Conservation (phyloP, 805 yeast species). For the Starmerella davenportii region DNA sequence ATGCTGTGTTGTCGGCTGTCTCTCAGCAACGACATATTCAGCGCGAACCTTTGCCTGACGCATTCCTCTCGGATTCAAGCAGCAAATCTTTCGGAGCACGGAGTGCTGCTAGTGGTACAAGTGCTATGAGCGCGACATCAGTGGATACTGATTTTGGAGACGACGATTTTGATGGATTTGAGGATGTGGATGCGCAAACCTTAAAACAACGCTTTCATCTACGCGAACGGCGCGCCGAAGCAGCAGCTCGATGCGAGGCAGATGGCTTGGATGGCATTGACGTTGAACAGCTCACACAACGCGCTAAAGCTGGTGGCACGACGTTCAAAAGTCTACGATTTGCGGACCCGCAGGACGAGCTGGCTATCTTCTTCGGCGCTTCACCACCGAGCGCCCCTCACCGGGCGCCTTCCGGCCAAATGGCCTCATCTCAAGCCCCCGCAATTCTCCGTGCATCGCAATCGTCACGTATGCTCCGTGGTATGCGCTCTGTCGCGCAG, state of each 20-base stretch:
- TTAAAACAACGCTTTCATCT: slow-evolving; percentile 8
- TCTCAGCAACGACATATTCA: not conserved
- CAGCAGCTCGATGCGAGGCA: slow-evolving; percentile 9
- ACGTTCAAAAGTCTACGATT: too few relatives aligned
- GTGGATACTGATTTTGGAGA: slow-evolving; percentile 10
- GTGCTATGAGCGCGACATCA: slow-evolving; percentile 12
- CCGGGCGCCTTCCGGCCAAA: not conserved
- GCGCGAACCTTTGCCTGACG: slow-evolving; percentile 7
- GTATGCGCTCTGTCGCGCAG: slow-evolving; percentile 17
- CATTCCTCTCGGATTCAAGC: slow-evolving; percentile 11
- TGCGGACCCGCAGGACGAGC: too few relatives aligned
- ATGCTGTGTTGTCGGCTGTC: slow-evolving; percentile 1
- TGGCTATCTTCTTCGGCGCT: too few relatives aligned
- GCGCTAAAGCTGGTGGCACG: too few relatives aligned
- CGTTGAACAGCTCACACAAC: slow-evolving; percentile 12
- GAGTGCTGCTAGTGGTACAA: slow-evolving; percentile 10
- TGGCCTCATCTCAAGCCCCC: not conserved
- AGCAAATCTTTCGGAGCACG: slow-evolving; percentile 12
- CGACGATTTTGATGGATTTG: slow-evolving; percentile 13
- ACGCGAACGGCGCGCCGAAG: slow-evolving; percentile 10
- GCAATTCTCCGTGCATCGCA: slow-evolving; percentile 2
- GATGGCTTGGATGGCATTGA: slow-evolving; percentile 15
- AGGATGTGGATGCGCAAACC: slow-evolving; percentile 2
- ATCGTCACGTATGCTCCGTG: slow-evolving; percentile 9
- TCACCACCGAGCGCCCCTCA: too few relatives aligned